Evolutionary conservation across 768 basidiomycete species (phyloP), one percentile per base, ranked within the genome.

Genomic region (Podaxis sp.): DNA sequence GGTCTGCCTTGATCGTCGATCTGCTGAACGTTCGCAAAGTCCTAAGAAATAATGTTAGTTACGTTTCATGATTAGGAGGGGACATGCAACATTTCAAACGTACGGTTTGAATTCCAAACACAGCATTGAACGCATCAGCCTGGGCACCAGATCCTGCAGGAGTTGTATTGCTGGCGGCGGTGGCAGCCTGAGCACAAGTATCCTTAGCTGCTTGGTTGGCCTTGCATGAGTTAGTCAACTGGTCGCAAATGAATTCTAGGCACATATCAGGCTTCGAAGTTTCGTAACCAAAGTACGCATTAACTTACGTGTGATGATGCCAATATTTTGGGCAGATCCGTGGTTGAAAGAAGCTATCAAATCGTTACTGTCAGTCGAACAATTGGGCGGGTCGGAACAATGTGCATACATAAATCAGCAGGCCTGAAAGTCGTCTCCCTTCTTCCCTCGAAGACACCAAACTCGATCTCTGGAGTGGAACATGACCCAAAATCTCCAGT

Each of bases 51-150:
- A 22, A 66, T n/a, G 40, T 28, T 13, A 17, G 17, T 13, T 12
- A 51, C 44, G 20, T 2, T 59, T 36, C 12, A 26, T 13, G 0
- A 8, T 22, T 15, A 62, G 5, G 36, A 17, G 44, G 13, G 49
- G 13, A 37, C 13, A 11, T n/a, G 24, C 22, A 20, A 3, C 30
- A 5, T n/a, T 8, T 2, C 30, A 54, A n/a, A 69, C 75, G 53
- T 53, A 80, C 79, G 53, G 86, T 87, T 3, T 52, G 72, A 63
- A 84, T 78, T 20, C 83, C 84, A 65, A 88, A 85, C 48, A 72
- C 80, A 17, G 75, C 77, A 72, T 89, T 88, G 80, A 87, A 89
- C 3, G 76, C 80, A 70, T 88, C 87, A 15, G 87, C 86, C 66
- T 85, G 83, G 11, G 74, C 79, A 65, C 87, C 87, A 33, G 77